Percentiles rank a stretch among this genome's conserved stretches.
Conservation (phyloP, 805 yeast species). For the Barnettozyma wickerhamii region DNA sequence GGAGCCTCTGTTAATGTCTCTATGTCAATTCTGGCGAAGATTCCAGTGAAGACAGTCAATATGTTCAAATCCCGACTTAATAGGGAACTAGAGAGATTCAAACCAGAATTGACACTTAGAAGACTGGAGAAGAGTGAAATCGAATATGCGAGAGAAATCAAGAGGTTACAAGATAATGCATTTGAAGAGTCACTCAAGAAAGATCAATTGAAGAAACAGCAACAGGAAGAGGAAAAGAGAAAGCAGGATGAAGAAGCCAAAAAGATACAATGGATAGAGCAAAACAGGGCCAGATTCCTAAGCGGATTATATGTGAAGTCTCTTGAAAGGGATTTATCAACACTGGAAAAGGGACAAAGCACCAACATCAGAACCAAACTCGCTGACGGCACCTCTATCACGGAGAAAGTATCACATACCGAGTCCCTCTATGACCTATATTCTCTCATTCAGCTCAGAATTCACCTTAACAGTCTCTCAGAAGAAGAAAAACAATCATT, state of each 20-base stretch:
- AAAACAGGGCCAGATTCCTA: constrained; percentile 12
- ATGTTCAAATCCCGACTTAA: constrained; percentile 34
- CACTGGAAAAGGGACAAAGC: constrained; percentile 27
- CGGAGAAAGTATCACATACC: constrained; percentile 38
- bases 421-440: constrained; percentile 45
- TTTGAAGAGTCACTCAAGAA: constrained; percentile 54
- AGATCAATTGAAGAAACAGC: constrained; percentile 51
- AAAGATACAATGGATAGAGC: constrained; percentile 5
- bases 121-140: constrained; percentile 58
- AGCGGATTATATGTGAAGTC: background rate
- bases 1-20: constrained; percentile 28
- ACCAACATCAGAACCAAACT: constrained; percentile 49
- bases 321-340: constrained; percentile 6
- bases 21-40: constrained; percentile 30
- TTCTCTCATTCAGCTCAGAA: constrained; percentile 41
- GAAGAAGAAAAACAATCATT: constrained; percentile 11
- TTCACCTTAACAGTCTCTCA: constrained; percentile 20
- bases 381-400: constrained; percentile 47
- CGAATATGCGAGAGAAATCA: constrained; percentile 50
- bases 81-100: constrained; percentile 47
- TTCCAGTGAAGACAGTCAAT: constrained; percentile 27
- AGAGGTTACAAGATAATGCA: constrained; percentile 63
- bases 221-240: constrained; percentile 31
- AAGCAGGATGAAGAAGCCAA: constrained; percentile 13
- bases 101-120: constrained; percentile 56